These are phyloP conservation scores for Gossypium bickii DNA, from an alignment of 345 rosid genomes.

Conservation along the genomic window DNA sequence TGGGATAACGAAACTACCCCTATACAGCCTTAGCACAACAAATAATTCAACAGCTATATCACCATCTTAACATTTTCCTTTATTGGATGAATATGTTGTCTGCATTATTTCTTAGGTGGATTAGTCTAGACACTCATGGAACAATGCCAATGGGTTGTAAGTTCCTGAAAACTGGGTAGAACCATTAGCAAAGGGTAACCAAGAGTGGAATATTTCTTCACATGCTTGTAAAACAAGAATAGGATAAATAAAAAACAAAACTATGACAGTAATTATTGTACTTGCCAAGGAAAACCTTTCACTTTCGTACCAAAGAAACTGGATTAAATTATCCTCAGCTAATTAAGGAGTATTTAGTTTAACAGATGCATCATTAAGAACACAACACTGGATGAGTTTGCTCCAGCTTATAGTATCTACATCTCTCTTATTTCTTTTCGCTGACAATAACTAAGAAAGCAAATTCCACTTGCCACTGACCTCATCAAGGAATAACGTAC, in stretches of 20 bases:
- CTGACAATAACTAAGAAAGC: not conserved
- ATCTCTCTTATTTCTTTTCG: not conserved
- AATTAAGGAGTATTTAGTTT: not conserved
- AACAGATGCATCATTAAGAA: not conserved
- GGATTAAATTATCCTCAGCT: too few species aligned
- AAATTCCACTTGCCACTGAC: not conserved
- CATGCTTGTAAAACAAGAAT: not conserved
- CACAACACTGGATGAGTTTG: not conserved
- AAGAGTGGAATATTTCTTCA: not conserved
- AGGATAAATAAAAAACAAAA: not conserved
- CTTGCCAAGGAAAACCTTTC: too few species aligned
- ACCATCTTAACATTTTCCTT: not conserved
- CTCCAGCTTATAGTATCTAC: not conserved
- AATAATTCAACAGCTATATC: not conserved
- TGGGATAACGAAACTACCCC: not conserved
- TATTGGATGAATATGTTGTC: not conserved
- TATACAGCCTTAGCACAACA: not conserved
- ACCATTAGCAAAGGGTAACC: not conserved
- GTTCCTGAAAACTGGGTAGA: slow-evolving; percentile 10
- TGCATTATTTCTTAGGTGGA: not conserved
- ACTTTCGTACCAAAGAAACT: not conserved
- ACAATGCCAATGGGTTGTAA: not conserved
- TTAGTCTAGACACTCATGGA: not conserved
- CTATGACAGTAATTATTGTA: not conserved
- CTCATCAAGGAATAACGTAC: not conserved